Base-by-base conservation (phyloP, 2,329 filamentous ascomycete species). In the Tetracladium maxilliforme region DNA sequence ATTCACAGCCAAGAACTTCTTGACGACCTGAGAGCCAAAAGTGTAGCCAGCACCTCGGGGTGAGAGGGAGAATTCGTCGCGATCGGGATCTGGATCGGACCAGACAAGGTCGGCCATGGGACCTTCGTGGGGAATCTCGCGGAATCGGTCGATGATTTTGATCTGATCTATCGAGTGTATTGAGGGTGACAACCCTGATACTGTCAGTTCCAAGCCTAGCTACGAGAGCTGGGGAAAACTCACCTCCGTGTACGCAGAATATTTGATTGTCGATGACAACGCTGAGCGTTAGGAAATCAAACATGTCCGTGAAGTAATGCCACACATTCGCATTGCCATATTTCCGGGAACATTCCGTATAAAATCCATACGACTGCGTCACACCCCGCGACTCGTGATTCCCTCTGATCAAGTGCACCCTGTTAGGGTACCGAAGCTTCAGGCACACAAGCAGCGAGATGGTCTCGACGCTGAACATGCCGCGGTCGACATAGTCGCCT, bases 251-350 rank as follows among this genome's bases (percentile, higher is more conserved):
- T 6, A 98, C 90, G 51, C 90, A 98, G 51, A 98, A 98, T 38
- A 98, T 98, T 51, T 95, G 82, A 51, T 98, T 80, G 49, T 95
- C 92, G 48, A 98, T 98, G 35, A 98, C 87, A 32, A 95, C 92
- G 41, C 82, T 92, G 29, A 98, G 61, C 6, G 87, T 95, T 35
- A 98, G 64, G 51, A 92, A 98, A 56, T 98, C 90, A 54, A 98
- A 98, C 86, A 98, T 95, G 56, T 98, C 90, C 37, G 90, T 98
- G 48, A 98, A 98, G 51, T 95, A 90, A 53, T 98, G 90, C 90
- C 90, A 98, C 13, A 98, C 90, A 42, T 90, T 94, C 35, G 90
- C 84, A 46, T 93, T 95, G 48, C 90, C 90, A 53, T 98, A 98
- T 55, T 98, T 98, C 39, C 90, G 77, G 12, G 80, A 84, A 54